Base-by-base conservation (phyloP, 805 yeast species). In the Saccharomyces eubayanus region DNA sequence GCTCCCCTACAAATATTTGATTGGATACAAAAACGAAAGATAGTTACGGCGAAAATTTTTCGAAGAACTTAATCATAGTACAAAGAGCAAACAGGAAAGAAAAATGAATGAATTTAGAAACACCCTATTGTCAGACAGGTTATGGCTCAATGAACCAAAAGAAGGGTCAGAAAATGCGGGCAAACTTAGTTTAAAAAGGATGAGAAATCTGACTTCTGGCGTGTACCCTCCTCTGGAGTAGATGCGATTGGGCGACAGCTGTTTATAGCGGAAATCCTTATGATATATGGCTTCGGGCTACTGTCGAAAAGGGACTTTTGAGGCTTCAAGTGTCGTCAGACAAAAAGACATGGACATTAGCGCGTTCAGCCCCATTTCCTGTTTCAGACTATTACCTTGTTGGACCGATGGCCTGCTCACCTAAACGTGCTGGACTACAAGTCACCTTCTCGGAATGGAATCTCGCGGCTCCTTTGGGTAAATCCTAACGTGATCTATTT, bases 331-430 rank as follows among this genome's bases (percentile, higher is more conserved):
- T 47, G 2, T 51, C 53, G 2, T 51, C 51, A 1, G 53, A 47
- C 5, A 47, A 46, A 45, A 51, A 51, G 29, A 14, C 46, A 28
- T 51, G 51, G 53, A 46, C 51, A 11, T 46, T 51, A 31, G 51
- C 47, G n/a, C 51, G 53, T 31, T 31, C 31, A 24, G 46, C 53
- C 21, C 51, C 53, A 9, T 51, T 47, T 40, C 31, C 21, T 2
- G 12, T 6, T 31, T 47, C 53, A 12, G 46, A 51, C 2, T 36
- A 51, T 46, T 51, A 51, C 28, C 14, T 51, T 5, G 53, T 51
- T 10, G 53, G 53, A 1, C 51, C 53, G 20, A 51, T 51, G 53
- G 46, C 53, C 2, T 51, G 53, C 51, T 47, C 53, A 24, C 53
- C 51, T 45, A 21, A 51, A 28, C 51, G 53, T 16, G 46, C 31